These are phyloP conservation scores for Aspergillus nanangensis DNA, from an alignment of 495 filamentous ascomycete species.

Conservation along the genomic window DNA sequence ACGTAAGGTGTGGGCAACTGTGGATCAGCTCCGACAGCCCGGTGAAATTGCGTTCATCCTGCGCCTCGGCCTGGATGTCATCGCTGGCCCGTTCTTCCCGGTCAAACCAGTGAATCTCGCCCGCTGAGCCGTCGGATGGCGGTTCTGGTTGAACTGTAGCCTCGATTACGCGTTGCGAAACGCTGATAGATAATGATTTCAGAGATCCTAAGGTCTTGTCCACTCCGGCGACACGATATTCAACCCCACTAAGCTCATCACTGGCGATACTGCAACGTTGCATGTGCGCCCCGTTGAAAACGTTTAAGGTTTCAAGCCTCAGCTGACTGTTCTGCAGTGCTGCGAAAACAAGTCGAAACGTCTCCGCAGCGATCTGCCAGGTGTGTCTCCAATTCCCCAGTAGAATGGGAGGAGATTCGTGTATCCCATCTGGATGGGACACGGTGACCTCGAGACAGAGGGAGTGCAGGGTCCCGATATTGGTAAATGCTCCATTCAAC, in stretches of 20 bases:
- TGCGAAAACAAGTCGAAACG: not conserved
- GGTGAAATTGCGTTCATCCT: not conserved
- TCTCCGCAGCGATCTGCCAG: slow-evolving; percentile 1
- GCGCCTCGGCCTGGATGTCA: not conserved
- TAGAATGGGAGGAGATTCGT: not conserved
- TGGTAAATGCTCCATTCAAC: not conserved
- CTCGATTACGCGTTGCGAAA: not conserved
- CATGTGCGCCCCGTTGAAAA: not conserved
- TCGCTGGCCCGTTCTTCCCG: not conserved
- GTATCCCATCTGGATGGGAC: not conserved
- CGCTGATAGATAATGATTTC: not conserved
- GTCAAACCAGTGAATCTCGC: not conserved
- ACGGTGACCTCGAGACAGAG: not conserved
- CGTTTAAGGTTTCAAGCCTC: not conserved
- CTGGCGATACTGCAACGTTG: slow-evolving; percentile 2
- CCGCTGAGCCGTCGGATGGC: not conserved
- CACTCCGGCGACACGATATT: not conserved
- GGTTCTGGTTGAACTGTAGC: not conserved
- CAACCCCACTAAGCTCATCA: not conserved
- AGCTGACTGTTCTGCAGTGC: not conserved
- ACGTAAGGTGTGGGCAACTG: not conserved
- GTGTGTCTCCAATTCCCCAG: not conserved
- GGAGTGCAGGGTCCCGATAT: not conserved
- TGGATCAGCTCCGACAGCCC: not conserved
- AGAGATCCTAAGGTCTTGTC: not conserved